phyloP scores from a whole-genome alignment of 441 rosid species.

The Corymbia citriodora region DNA sequence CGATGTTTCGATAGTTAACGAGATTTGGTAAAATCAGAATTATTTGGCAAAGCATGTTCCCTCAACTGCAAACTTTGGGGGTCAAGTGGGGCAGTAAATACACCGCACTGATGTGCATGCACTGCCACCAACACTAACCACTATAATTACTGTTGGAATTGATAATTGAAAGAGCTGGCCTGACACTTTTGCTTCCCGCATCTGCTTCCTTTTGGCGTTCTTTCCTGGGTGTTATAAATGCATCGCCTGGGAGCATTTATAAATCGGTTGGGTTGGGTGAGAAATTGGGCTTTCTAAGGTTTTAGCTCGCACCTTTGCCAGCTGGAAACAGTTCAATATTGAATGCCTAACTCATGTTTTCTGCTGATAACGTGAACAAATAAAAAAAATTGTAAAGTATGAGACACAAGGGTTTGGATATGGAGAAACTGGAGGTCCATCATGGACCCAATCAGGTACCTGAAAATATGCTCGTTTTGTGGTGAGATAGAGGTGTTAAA shows the following conservation, averaged over 20 bases:
- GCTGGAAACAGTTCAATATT: neutral
- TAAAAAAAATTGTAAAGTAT: neutral
- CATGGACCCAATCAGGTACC: neutral
- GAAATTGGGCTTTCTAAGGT: neutral
- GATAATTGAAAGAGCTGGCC: neutral
- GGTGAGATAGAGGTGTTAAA: neutral
- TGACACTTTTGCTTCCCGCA: neutral
- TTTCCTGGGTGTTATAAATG: neutral
- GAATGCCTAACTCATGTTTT: neutral
- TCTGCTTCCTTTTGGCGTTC: neutral
- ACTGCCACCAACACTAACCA: neutral
- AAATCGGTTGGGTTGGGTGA: slow-evolving; percentile 15
- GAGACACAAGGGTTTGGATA: neutral
- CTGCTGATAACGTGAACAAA: neutral
- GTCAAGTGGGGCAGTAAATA: neutral
- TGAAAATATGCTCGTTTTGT: neutral
- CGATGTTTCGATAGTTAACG: neutral
- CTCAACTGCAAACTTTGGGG: neutral
- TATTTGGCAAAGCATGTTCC: neutral
- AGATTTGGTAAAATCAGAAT: neutral
- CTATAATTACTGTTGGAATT: neutral
- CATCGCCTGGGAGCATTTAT: slow-evolving; percentile 25
- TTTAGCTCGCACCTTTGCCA: neutral
- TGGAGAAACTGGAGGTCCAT: neutral
- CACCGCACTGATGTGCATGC: neutral